These are phyloP conservation scores for Prunus persica DNA, from an alignment of 306 rosid genomes.

Conservation along the genomic window DNA sequence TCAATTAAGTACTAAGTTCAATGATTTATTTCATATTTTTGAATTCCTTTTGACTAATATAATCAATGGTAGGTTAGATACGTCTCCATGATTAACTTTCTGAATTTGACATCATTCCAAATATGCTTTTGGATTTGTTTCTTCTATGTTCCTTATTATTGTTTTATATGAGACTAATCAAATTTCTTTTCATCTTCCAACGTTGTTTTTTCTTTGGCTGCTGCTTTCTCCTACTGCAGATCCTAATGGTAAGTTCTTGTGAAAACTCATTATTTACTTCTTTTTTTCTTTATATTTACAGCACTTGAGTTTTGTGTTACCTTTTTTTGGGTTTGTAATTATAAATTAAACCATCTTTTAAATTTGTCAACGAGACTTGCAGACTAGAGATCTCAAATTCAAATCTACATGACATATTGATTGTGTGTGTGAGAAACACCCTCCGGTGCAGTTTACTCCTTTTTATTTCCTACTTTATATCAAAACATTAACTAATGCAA, in stretches of 20 bases:
- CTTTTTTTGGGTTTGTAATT: no score
- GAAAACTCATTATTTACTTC: neutral
- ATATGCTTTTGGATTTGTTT: neutral
- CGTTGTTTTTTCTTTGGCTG: conserved; percentile 20
- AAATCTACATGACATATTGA: accelerated
- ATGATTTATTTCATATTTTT: neutral
- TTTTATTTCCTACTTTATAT: no score
- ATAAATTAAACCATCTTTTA: no score
- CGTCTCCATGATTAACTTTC: conserved; percentile 10
- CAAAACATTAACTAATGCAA: no score
- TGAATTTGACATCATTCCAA: neutral
- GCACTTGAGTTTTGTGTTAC: neutral
- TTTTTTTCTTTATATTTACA: neutral
- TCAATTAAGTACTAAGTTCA: neutral
- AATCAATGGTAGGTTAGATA: conserved; percentile 24
- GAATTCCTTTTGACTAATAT: neutral
- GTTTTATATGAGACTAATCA: conserved; percentile 16
- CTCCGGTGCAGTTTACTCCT: no score
- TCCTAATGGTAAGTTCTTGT: conserved; percentile 67
- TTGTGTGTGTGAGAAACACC: no score
- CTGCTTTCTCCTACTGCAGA: conserved; percentile 50
- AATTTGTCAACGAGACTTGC: no score
- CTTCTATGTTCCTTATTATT: neutral
- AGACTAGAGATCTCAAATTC: accelerated
- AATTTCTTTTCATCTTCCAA: neutral